Percentiles rank a stretch among this genome's conserved stretches.
These are phyloP conservation scores for Ophiostoma himal-ulmi DNA, from an alignment of 2,329 filamentous ascomycete species.

Conservation along the genomic window DNA sequence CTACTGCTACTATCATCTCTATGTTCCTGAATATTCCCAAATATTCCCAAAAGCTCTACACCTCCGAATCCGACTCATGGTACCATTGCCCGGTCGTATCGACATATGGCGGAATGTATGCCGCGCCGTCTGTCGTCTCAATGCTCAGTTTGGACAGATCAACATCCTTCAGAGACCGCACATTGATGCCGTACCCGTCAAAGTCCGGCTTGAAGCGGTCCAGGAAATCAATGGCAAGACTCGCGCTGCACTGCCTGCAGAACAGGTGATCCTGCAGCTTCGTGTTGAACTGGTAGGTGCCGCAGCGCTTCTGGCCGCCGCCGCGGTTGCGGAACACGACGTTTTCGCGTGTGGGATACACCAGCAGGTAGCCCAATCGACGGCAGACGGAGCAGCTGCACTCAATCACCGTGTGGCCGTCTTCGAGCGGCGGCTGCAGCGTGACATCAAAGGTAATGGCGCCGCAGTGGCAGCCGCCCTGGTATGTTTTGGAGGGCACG, in stretches of 20 bases:
- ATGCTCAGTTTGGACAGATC: conserved; percentile 38
- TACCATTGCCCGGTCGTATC: conserved; percentile 37
- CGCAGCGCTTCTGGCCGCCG: conserved; percentile 35
- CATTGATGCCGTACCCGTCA: conserved; percentile 37
- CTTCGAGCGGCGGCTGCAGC: conserved; percentile 44
- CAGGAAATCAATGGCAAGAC: conserved; percentile 44
- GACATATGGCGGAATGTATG: conserved; percentile 32
- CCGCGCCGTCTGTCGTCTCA: conserved; percentile 35
- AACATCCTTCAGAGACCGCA: conserved; percentile 38
- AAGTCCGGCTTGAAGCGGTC: conserved; percentile 27
- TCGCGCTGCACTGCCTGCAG: conserved; percentile 43
- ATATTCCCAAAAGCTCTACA: not conserved
- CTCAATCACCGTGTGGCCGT: conserved; percentile 38
- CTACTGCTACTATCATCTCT: too few species aligned
- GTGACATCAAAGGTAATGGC: conserved; percentile 44
- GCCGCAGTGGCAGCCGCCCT: conserved; percentile 49
- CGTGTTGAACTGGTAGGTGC: conserved; percentile 43
- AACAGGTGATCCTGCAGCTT: conserved; percentile 46
- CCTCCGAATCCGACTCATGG: conserved; percentile 25
- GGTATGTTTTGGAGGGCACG: conserved; percentile 36
- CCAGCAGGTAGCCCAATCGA: conserved; percentile 46
- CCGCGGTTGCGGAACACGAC: conserved; percentile 37
- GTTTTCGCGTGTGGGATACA: conserved; percentile 39
- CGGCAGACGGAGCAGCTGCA: conserved; percentile 52
- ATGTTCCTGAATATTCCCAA: too few species aligned